These are phyloP conservation scores for Naganishia friedmannii DNA, from an alignment of 768 basidiomycete species.

Conservation along the genomic window DNA sequence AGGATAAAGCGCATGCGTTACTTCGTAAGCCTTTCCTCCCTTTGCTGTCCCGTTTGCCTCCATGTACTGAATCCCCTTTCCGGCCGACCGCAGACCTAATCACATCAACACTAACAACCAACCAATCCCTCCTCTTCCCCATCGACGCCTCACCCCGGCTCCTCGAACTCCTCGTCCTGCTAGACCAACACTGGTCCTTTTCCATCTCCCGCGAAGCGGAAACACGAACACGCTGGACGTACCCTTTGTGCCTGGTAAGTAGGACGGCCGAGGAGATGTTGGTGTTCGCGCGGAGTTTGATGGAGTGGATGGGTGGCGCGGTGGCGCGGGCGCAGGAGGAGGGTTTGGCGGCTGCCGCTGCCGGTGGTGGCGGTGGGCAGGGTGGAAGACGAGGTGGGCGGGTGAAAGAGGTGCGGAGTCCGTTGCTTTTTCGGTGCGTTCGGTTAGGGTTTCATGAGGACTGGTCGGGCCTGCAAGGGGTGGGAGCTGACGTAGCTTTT, in stretches of 20 bases:
- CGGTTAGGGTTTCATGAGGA: too few species aligned
- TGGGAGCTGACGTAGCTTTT: too few species aligned
- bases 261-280: constrained; percentile 89
- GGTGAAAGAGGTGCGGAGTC: constrained; percentile 58
- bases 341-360: constrained; percentile 58
- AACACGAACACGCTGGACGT: constrained; percentile 44
- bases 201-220: constrained; percentile 53
- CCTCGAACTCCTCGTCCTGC: constrained; percentile 86
- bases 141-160: constrained; percentile 93
- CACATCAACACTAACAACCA: constrained; percentile 75
- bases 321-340: constrained; percentile 75
- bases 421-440: constrained; percentile 79
- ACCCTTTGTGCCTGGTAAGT: constrained; percentile 88
- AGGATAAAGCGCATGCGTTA: constrained; percentile 83
- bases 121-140: constrained; percentile 75
- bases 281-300: constrained; percentile 89
- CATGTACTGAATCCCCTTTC: neutral
- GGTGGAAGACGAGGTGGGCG: constrained; percentile 53
- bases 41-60: neutral
- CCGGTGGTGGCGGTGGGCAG: constrained; percentile 44
- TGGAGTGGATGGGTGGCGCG: constrained; percentile 97
- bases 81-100: constrained; percentile 68
- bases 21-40: constrained; percentile 58
- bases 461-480: too few species aligned
- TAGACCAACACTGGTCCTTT: constrained; percentile 97